These are phyloP conservation scores for Sergeia podlipaevii DNA, from an alignment of 208 protist genomes.

Conservation along the genomic window DNA sequence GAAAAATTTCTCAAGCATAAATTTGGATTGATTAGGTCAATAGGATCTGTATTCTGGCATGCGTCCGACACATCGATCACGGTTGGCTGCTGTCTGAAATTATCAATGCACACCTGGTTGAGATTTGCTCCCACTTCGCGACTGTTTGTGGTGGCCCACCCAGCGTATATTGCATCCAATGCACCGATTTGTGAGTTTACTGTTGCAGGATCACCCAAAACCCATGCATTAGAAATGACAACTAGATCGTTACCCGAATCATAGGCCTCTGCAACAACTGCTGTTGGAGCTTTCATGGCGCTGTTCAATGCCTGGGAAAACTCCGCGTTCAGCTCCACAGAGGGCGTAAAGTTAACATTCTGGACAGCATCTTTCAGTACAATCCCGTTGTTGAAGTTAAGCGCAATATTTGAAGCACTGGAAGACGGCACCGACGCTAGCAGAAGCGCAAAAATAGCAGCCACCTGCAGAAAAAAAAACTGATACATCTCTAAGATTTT, in stretches of 20 bases:
- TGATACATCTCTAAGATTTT: too few species aligned
- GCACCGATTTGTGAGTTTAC: conserved; percentile 10
- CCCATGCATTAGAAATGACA: conserved; percentile 30
- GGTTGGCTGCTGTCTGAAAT: conserved; percentile 36
- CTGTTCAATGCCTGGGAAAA: conserved; percentile 22
- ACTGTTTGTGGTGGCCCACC: conserved; percentile 7
- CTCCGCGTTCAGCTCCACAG: conserved; percentile 11
- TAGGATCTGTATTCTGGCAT: conserved; percentile 26
- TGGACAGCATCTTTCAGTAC: conserved; percentile 25
- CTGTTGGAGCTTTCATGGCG: conserved; percentile 5
- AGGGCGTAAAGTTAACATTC: conserved; percentile 18
- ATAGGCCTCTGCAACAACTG: conserved; percentile 14
- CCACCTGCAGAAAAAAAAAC: too few species aligned
- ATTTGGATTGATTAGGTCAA: conserved; percentile 1
- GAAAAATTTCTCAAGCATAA: conserved; percentile 14
- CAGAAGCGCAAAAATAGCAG: not conserved
- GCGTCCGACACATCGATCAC: conserved; percentile 24
- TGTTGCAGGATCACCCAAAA: conserved; percentile 9
- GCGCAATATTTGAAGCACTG: too few species aligned
- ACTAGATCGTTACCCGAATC: conserved; percentile 24
- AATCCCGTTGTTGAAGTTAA: conserved; percentile 34
- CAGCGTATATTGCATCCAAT: conserved; percentile 25
- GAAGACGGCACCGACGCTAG: too few species aligned
- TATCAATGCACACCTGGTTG: conserved; percentile 26
- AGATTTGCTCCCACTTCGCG: conserved; percentile 13